A percentile compares a stretch with the other conserved stretches of the same genome.
These are phyloP conservation scores for Exophiala bonariae DNA, from an alignment of 2,329 filamentous ascomycete species.

Conservation along the genomic window DNA sequence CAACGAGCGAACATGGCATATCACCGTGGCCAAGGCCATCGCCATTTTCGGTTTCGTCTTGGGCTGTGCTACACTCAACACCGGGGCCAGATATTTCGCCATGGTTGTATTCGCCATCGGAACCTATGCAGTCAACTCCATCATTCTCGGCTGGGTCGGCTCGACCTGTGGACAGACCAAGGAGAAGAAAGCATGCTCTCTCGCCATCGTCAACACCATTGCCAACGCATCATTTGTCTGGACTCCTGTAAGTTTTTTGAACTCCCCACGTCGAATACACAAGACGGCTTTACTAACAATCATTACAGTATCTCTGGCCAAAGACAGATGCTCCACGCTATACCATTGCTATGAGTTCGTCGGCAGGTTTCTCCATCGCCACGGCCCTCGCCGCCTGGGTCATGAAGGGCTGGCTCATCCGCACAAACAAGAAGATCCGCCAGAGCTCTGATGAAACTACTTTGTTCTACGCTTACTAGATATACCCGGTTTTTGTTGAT, in stretches of 20 bases:
- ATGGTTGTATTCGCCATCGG: slow-evolving; percentile 35
- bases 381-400: slow-evolving; percentile 7
- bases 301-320: slow-evolving; percentile 63
- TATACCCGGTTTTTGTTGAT: neutral
- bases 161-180: slow-evolving; percentile 42
- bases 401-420: slow-evolving; percentile 9
- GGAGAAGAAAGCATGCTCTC: slow-evolving; percentile 44
- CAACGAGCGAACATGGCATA: slow-evolving; percentile 34
- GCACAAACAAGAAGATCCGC: slow-evolving; percentile 6
- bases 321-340: slow-evolving; percentile 38
- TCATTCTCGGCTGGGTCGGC: slow-evolving; percentile 45
- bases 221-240: slow-evolving; percentile 31
- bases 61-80: slow-evolving; percentile 31
- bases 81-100: slow-evolving; percentile 33
- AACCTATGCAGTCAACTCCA: slow-evolving; percentile 38
- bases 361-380: slow-evolving; percentile 8
- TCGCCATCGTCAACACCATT: slow-evolving; percentile 43
- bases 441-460: slow-evolving; percentile 2
- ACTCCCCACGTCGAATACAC: slow-evolving; percentile 61
- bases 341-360: slow-evolving; percentile 18
- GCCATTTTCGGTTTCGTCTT: slow-evolving; percentile 35
- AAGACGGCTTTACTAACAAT: slow-evolving; percentile 28
- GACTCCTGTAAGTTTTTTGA: slow-evolving; percentile 30
- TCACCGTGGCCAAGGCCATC: slow-evolving; percentile 25
- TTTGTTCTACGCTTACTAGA: slow-evolving; percentile 5